Evolutionary conservation across 2,329 filamentous ascomycete genomes (phyloP), one percentile per base, ranked within the genome.

Genomic region (Arthrocladium fulminans): DNA sequence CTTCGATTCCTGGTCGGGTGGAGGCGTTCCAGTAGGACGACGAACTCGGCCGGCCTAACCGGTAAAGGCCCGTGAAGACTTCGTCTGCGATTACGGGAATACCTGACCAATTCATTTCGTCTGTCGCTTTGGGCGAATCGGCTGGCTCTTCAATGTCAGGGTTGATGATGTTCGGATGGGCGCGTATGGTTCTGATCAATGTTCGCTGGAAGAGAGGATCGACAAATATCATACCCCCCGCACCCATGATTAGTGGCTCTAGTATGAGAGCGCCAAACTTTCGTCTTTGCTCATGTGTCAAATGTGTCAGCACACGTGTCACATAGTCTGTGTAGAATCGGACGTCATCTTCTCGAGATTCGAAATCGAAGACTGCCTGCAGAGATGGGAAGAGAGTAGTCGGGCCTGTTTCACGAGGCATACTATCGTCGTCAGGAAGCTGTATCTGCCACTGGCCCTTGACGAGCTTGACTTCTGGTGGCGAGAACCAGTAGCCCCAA

Each of bases 11-110:
- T 3, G 35, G 15, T 15, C 49, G 37, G 9, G 49, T 6, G 22
- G 47, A 27, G n/a, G 42, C n/a, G 17, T 50, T 45, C 2, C 94
- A 74, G 63, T 90, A 85, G 0, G 81, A 81, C 0, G 84, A 79
- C 0, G 86, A 74, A 1, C 77, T 81, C 60, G 83, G 80, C 32
- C 81, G 77, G 2, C 88, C 87, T 0, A 94, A 79, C 10, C 88
- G 84, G 63, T 89, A 89, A 3, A 94, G 71, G 1, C 87, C 87
- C 0, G 86, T 90, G 65, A 94, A 94, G 29, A 94, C 87, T 62
- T 94, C 88, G 61, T 94, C 87, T 55, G 88, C 87, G 56, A 94
- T 73, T 32, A 94, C 69, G 0, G 88, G 87, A 3, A 94, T 74
- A 2, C 87, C 86, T 1, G 73, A 72, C 87, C 87, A 94, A 24